Base-by-base conservation (phyloP, 345 rosid species). In the Salix caprea region DNA sequence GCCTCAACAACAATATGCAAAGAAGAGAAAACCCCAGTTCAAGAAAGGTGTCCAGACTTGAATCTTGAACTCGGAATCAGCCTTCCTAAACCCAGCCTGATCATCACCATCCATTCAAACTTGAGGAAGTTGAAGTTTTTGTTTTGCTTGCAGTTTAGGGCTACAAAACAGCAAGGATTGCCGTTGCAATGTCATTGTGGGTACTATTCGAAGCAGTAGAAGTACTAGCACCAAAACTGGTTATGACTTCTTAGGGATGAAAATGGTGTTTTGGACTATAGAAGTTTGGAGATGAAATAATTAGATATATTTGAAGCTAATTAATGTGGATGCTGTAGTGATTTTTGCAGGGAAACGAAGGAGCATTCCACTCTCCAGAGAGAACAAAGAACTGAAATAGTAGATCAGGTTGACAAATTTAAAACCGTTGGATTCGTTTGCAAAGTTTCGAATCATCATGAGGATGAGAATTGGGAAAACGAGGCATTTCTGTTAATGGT, bases 41-140 rank as follows among this genome's bases (percentile, higher is more conserved):
- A 74, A 65, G 92, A 83, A 76, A 85, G 78, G 75, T 84, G 91
- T 65, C 88, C 94, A 12, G 97, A 89, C 81, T 87, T 94, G 88
- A 92, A 88, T 80, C 93, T 94, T 18, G 97, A 92, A 78, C 94
- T 94, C 18, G 88, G 88, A 81, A 94, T 92, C 44, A 89, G 97
- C 83, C 97, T 91, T 28, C 97, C 98, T 11, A 89, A 71, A 42
- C 34, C 28, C 86, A 82, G 26, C 60, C 75, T 14, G 76, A 79
- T 19, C 69, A 11, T n/a, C 32, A 32, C 12, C 71, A 74, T 62
- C 48, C n/a, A n/a, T n/a, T n/a, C n/a, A n/a, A n/a, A n/a, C n/a
- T 2, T 79, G 80, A 18, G 82, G 80, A 19, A 80, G 28, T 10
- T 3, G 76, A 21, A 68, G 62, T 16, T 15, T 46, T 15, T 91